phyloP scores from a whole-genome alignment of 2,329 filamentous ascomycete genomes.

The Graphilbum ipis-grandicollis region DNA sequence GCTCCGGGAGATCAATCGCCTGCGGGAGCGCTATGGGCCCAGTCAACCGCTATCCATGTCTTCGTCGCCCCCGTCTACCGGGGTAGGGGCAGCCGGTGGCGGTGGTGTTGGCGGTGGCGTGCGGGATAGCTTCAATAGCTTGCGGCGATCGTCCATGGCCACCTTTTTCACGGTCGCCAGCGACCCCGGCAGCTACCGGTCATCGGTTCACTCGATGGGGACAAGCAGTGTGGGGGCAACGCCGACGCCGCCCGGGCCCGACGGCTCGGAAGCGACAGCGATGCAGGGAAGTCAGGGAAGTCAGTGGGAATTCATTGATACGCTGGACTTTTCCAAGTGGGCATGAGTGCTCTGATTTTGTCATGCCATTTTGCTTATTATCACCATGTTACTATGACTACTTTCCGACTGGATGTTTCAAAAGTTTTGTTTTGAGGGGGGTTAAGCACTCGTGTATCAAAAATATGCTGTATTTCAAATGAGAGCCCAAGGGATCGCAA shows the following conservation, averaged over 20 bases:
- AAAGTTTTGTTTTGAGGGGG: too few species aligned
- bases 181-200: conserved; percentile 38
- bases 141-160: conserved; percentile 45
- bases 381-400: background rate
- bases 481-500: too few species aligned
- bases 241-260: conserved; percentile 8
- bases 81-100: conserved; percentile 7
- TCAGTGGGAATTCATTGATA: conserved; percentile 24
- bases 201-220: conserved; percentile 36
- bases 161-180: conserved; percentile 44
- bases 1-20: conserved; percentile 64
- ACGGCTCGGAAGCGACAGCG: conserved; percentile 32
- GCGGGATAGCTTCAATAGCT: conserved; percentile 42
- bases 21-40: conserved; percentile 51
- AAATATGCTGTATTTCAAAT: too few species aligned
- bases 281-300: conserved; percentile 12
- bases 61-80: conserved; percentile 15
- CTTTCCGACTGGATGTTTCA: background rate
- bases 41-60: conserved; percentile 16
- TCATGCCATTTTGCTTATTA: background rate
- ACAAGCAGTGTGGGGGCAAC: conserved; percentile 23
- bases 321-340: conserved; percentile 33
- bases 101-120: conserved; percentile 22
- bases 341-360: background rate
- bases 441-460: too few species aligned